Evolutionary conservation across 495 filamentous ascomycete species (phyloP), one percentile per base, ranked within the genome.

Genomic region (Lasiosphaeris hirsuta): DNA sequence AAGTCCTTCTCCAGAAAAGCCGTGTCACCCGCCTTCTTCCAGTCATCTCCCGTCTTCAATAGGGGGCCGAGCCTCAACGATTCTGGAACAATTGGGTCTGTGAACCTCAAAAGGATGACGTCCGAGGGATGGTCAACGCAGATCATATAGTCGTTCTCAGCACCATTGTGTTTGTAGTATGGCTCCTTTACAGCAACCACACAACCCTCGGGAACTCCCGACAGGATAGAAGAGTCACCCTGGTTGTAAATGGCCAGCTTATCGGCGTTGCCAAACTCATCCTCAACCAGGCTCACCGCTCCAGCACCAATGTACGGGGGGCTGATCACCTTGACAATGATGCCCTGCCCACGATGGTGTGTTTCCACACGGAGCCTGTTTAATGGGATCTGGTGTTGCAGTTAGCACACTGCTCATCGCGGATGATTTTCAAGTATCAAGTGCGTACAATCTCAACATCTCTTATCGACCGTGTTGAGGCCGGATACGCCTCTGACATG

Each of bases 51-150:
- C 15, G 69, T 62, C 62, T 72, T 64, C 13, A 67, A 45, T 19
- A 66, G 49, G 1, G 68, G 62, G 0, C 69, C 69, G 0, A 68
- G 38, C 4, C 63, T 51, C 13, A 71, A 49, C 4, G 65, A 13
- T 19, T 68, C 69, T 77, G 63, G 63, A 9, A 68, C 58, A 36
- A 68, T 44, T 0, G 63, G 56, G 39, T 68, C 61, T 13, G 51
- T 54, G 9, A 66, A 63, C 2, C 61, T 36, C 37, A 68, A 40
- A 2, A 68, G 56, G 17, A 67, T 57, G 14, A 82, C 50, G 57
- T 83, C 79, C 10, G 72, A 77, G 10, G 77, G 61, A 63, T 84
- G 81, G 55, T 84, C 81, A 4, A 84, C 76, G n/a, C 78, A 72
- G 19, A 83, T 64, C 19, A 72, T 71, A 68, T 71, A 77, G 30